A percentile compares a stretch with the other conserved stretches of the same genome.
These are phyloP conservation scores for Plectosphaerella plurivora DNA, from an alignment of 2,329 filamentous ascomycete genomes.

Conservation along the genomic window DNA sequence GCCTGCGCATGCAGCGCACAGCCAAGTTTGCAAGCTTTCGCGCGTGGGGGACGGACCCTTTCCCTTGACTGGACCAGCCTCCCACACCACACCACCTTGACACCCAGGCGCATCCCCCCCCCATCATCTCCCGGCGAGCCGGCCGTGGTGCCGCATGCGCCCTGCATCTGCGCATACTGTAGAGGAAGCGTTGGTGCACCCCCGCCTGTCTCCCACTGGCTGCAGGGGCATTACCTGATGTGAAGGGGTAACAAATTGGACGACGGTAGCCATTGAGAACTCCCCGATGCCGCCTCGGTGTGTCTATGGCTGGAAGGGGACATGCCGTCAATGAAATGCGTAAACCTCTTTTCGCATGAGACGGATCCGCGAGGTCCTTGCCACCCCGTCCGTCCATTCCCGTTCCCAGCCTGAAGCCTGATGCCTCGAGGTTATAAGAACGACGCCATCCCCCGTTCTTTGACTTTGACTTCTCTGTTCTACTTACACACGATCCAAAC, in stretches of 20 bases:
- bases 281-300: background rate
- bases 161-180: too few species aligned
- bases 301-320: background rate
- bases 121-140: too few species aligned
- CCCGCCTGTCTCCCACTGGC: too few species aligned
- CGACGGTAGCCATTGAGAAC: background rate
- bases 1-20: too few species aligned
- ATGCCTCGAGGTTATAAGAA: conserved; percentile 2
- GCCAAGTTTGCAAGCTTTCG: too few species aligned
- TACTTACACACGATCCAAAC: background rate
- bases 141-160: too few species aligned
- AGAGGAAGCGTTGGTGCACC: too few species aligned
- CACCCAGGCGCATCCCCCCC: too few species aligned
- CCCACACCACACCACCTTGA: too few species aligned
- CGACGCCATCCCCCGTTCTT: background rate
- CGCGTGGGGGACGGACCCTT: too few species aligned
- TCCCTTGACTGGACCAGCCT: too few species aligned
- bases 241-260: conserved; percentile 9
- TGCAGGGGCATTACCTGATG: conserved; percentile 9
- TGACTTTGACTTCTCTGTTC: background rate
- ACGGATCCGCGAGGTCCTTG: background rate
- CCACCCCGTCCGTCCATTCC: background rate
- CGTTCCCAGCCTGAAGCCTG: background rate
- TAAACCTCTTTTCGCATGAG: background rate
- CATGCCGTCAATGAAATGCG: background rate